These are phyloP conservation scores for Kwoniella botswanensis DNA, from an alignment of 768 basidiomycete species.

Conservation along the genomic window DNA sequence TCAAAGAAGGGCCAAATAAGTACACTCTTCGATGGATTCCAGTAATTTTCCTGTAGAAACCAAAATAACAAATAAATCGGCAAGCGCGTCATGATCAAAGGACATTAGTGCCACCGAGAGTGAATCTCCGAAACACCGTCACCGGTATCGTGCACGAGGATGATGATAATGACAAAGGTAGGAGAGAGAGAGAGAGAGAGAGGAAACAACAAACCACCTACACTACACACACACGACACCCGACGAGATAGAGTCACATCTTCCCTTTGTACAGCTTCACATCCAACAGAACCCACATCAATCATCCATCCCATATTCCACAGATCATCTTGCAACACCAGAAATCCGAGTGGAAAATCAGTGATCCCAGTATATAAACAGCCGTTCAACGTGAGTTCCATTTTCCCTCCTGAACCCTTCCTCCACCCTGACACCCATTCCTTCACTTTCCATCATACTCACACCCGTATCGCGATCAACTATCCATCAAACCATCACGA, in stretches of 20 bases:
- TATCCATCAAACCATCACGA: neutral
- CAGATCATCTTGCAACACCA: too few relatives aligned
- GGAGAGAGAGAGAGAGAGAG: neutral
- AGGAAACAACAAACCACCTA: slow-evolving; percentile 3
- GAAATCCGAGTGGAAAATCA: too few relatives aligned
- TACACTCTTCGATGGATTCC: neutral
- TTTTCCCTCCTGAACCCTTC: neutral
- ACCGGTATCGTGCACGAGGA: neutral
- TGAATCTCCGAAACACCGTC: slow-evolving; percentile 16
- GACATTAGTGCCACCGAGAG: slow-evolving; percentile 6
- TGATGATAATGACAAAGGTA: neutral
- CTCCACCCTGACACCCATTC: slow-evolving; percentile 2
- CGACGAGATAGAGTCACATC: neutral
- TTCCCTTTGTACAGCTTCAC: neutral
- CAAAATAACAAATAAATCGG: neutral
- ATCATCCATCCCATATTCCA: slow-evolving; percentile 9
- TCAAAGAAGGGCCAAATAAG: neutral
- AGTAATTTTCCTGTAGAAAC: neutral
- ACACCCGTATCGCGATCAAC: neutral
- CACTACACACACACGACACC: neutral
- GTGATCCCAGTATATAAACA: neutral
- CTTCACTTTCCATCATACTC: slow-evolving; percentile 9
- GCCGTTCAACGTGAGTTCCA: neutral
- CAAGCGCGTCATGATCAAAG: slow-evolving; percentile 13
- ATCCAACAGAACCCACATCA: neutral